phyloP scores from a whole-genome alignment of 1,284 basidiomycete genomes.

The Malassezia yamatoensis region DNA sequence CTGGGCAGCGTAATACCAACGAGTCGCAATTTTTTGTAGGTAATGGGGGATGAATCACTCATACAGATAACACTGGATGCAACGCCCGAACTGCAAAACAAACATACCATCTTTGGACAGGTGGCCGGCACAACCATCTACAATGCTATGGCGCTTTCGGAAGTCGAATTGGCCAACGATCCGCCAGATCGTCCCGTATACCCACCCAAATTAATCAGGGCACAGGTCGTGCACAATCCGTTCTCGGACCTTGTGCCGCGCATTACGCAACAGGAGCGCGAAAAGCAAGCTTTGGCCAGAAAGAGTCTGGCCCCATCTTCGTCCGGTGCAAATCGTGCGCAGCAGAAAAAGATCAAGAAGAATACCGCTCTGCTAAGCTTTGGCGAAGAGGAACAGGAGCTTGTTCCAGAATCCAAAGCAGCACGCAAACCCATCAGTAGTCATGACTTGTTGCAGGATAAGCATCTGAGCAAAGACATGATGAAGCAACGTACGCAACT shows the following conservation, averaged over 20 bases:
- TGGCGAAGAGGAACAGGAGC: slow-evolving; percentile 30
- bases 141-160: slow-evolving; percentile 57
- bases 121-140: slow-evolving; percentile 45
- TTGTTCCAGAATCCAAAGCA: neutral
- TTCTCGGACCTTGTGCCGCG: slow-evolving; percentile 88
- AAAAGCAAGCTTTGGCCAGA: slow-evolving; percentile 56
- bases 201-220: slow-evolving; percentile 74
- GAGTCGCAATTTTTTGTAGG: slow-evolving; percentile 48
- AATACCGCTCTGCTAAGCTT: slow-evolving; percentile 36
- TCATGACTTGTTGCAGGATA: slow-evolving; percentile 39
- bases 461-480: slow-evolving; percentile 22
- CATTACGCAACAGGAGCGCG: slow-evolving; percentile 84
- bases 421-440: slow-evolving; percentile 32
- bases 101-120: slow-evolving; percentile 41
- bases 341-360: slow-evolving; percentile 17
- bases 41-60: neutral
- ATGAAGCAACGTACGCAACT: neutral
- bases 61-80: slow-evolving; percentile 31
- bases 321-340: neutral
- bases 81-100: slow-evolving; percentile 42
- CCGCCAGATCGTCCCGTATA: slow-evolving; percentile 73
- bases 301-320: neutral
- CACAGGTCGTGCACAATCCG: slow-evolving; percentile 80
- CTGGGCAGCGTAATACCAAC: slow-evolving; percentile 54
- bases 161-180: slow-evolving; percentile 60